Evolutionary conservation across 2,329 filamentous ascomycete species (phyloP).

Genomic region (Chaetomiaceae sp.): DNA sequence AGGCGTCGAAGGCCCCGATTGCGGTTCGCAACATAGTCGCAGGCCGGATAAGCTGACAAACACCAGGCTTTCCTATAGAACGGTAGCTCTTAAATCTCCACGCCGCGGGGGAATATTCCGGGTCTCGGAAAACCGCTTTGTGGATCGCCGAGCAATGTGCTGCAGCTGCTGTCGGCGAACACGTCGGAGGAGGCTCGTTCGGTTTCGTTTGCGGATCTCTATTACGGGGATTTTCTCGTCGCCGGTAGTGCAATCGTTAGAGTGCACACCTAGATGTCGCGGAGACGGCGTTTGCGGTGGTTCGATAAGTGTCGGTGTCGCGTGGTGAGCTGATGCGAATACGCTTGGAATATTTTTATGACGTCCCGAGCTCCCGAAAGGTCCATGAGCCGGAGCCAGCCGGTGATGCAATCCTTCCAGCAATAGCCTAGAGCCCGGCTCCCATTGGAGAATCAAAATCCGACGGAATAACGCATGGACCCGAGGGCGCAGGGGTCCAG

Average conservation of each 20-base stretch:
- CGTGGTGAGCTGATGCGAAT: conserved; percentile 15
- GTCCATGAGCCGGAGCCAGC: conserved; percentile 3
- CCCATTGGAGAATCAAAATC: conserved; percentile 12
- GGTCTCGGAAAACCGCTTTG: no score
- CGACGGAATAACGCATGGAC: background rate
- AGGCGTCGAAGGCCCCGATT: conserved; percentile 19
- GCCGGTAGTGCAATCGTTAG: background rate
- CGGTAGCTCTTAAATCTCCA: no score
- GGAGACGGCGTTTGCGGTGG: background rate
- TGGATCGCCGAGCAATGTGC: no score
- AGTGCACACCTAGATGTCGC: no score
- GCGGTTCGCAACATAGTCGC: conserved; percentile 22
- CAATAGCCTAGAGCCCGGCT: background rate
- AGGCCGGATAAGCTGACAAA: background rate
- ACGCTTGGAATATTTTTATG: conserved; percentile 12
- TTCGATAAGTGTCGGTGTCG: conserved; percentile 6
- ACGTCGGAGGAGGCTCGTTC: no score
- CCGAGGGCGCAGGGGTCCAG: background rate
- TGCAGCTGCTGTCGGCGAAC: no score
- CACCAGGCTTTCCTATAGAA: background rate
- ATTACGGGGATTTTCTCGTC: no score
- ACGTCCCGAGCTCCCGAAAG: conserved; percentile 19
- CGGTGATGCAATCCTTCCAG: background rate
- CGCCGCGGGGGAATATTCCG: no score
- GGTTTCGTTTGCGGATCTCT: no score